Evolutionary conservation across 208 protist genomes (phyloP), one percentile per base, ranked within the genome.

Genomic region (Balamuthia mandrillaris): DNA sequence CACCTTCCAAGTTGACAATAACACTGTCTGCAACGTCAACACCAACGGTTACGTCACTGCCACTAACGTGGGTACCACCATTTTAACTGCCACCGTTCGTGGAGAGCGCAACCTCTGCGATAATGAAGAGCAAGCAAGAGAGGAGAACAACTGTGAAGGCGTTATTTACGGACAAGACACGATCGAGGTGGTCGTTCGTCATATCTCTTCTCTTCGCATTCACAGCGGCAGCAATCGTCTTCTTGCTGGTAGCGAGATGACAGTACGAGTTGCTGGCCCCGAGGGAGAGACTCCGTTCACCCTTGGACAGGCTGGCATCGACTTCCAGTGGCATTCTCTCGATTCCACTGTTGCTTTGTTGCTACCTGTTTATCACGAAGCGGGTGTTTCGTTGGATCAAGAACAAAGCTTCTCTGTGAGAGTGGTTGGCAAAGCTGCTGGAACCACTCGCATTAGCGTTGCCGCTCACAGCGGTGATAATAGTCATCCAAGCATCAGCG

Each of bases 231-330:
- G 41, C 14, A 84, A 84, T 60, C 52, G 56, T 21, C 27, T 84
- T 27, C 35, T 72, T 29, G 78, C 72, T n/a, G 78, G 78, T 31
- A 66, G 37, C 37, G 56, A 72, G 27, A 84, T 84, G 61, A 74
- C 78, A 1, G 78, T 84, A 27, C 78, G 78, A 27, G 78, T 84
- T 24, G 39, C 56, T 24, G 78, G 78, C 9, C 56, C 58, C 3
- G 58, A 72, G 18, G 78, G 78, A 9, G 78, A 84, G 41, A 74
- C 78, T 18, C 78, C 78, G 24, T 84, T 84, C 61, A 84, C 56
- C 21, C 45, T 84, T n/a, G 78, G 78, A 42, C 41, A 39, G 9
- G 78, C 56, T 21, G 56, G 58, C 31, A 84, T 84, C 33, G 35
- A 52, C 33, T 84, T 84, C 61, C 6, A 33, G 18, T 84, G 78